Conservation (phyloP, 2,329 filamentous ascomycete species). For the Fusarium staphyleae region DNA sequence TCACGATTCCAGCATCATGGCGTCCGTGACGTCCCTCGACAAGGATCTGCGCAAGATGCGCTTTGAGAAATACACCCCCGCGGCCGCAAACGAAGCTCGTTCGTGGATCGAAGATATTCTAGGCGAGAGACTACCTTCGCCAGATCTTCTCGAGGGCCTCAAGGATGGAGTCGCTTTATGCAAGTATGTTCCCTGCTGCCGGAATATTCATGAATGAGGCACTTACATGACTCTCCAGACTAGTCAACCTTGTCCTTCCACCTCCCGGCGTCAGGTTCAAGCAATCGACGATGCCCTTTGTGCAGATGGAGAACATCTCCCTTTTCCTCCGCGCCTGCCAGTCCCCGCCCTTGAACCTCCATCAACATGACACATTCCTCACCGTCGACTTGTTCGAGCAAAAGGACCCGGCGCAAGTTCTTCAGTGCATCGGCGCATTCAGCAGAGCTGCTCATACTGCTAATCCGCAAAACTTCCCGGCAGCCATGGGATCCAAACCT, state of each 20-base stretch:
- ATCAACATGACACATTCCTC: slow-evolving; percentile 93
- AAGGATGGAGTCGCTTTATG: slow-evolving; percentile 93
- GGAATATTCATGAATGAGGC: slow-evolving; percentile 15
- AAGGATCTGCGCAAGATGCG: slow-evolving; percentile 95
- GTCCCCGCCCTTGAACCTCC: slow-evolving; percentile 81
- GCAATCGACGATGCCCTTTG: slow-evolving; percentile 92
- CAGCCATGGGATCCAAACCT: slow-evolving; percentile 75
- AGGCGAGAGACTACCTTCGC: slow-evolving; percentile 72
- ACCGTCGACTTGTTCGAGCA: slow-evolving; percentile 95
- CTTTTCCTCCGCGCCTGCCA: slow-evolving; percentile 93
- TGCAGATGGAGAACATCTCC: slow-evolving; percentile 99
- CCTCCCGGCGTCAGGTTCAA: slow-evolving; percentile 88
- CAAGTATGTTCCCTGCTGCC: slow-evolving; percentile 66
- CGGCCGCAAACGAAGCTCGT: slow-evolving; percentile 84
- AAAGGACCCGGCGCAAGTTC: slow-evolving; percentile 94
- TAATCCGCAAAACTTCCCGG: slow-evolving; percentile 77
- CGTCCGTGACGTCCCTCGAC: slow-evolving; percentile 90
- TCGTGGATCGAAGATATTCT: slow-evolving; percentile 86
- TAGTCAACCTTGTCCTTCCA: slow-evolving; percentile 81
- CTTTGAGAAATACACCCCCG: slow-evolving; percentile 89
- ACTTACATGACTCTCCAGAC: slow-evolving; percentile 56
- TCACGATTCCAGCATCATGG: slow-evolving; percentile 64
- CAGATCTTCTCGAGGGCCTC: slow-evolving; percentile 83
- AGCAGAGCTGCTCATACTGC: slow-evolving; percentile 81
- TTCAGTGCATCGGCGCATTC: slow-evolving; percentile 92